These are phyloP conservation scores for Pontederia crassipes DNA, from an alignment of 176 grass and related monocot species.

Conservation along the genomic window DNA sequence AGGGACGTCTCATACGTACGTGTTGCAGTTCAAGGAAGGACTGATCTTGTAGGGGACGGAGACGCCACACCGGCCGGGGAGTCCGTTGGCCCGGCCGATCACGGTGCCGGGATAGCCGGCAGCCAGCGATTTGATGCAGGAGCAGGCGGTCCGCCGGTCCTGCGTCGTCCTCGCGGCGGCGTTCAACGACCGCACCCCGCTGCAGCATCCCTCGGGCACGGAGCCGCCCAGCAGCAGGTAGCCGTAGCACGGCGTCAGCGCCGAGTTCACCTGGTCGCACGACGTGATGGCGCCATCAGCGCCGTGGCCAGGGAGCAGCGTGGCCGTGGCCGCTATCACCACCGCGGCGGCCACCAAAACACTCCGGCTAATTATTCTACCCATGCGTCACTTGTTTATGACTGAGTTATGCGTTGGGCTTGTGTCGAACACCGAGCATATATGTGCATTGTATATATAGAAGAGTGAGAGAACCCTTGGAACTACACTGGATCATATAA, in stretches of 20 bases:
- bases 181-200: constrained; percentile 18
- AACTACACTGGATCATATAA: too few relatives aligned
- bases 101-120: background rate
- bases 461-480: too few relatives aligned
- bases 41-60: constrained; percentile 22
- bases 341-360: too few relatives aligned
- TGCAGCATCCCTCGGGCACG: constrained; percentile 14
- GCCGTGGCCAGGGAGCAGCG: constrained; percentile 5
- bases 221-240: constrained; percentile 17
- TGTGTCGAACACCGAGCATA: too few relatives aligned
- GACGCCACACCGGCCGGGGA: constrained; percentile 21
- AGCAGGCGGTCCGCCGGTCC: constrained; percentile 2
- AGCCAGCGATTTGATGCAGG: constrained; percentile 23
- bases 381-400: too few relatives aligned
- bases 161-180: constrained; percentile 10
- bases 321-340: background rate
- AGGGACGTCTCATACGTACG: too few relatives aligned
- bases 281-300: constrained; percentile 7
- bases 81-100: background rate
- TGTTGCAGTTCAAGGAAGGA: constrained; percentile 43
- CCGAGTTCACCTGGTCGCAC: constrained; percentile 34
- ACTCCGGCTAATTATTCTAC: too few relatives aligned
- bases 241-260: constrained; percentile 28
- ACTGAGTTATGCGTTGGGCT: too few relatives aligned
- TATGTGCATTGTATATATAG: too few relatives aligned